Base-by-base conservation (phyloP, 352 stramenopile genomes). In the Pythium coloratum region DNA sequence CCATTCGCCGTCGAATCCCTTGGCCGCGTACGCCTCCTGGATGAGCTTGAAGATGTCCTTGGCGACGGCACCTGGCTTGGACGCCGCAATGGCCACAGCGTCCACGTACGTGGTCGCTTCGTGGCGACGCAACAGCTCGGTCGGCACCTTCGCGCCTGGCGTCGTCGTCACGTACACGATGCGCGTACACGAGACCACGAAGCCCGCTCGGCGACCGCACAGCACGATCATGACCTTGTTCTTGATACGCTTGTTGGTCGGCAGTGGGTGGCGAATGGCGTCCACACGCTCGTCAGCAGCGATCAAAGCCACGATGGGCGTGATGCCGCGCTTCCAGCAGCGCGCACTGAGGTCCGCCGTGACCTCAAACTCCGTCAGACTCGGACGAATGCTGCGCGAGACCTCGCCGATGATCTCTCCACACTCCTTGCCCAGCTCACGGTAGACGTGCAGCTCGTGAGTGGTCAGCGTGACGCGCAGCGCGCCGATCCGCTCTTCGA, bases 141-240 rank as follows among this genome's bases (percentile, higher is more conserved):
- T 66, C 13, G 72, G 72, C 26, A 79, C 47, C 18, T 28, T 56
- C 12, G 66, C 67, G 7, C 54, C 55, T 1, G 75, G 70, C 4
- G 69, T 72, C 26, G 73, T 84, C 6, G 80, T 86, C 47, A 90
- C 68, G 65, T 89, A 90, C 60, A 90, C 82, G 3, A 90, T 69
- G n/a, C 82, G 81, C 36, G 82, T 90, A 10, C 80, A 77, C 13
- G 81, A 90, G 33, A 76, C 62, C 46, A 92, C 84, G 24, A 92
- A 72, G 2, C 84, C 84, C 1, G 80, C 80, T 12, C 80, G 82
- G 13, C 82, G 82, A 18, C 84, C 84, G 38, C 84, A 92, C 51
- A 92, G 81, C 62, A 90, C 84, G 33, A 92, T 72, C 84, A 92
- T 90, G 24, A 72, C 80, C 66, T 92, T 92, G 67, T 89, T 77